A percentile compares a stretch with the other conserved stretches of the same genome.
phyloP scores from a whole-genome alignment of 2,329 filamentous ascomycete genomes.

The Alternaria postmessia region DNA sequence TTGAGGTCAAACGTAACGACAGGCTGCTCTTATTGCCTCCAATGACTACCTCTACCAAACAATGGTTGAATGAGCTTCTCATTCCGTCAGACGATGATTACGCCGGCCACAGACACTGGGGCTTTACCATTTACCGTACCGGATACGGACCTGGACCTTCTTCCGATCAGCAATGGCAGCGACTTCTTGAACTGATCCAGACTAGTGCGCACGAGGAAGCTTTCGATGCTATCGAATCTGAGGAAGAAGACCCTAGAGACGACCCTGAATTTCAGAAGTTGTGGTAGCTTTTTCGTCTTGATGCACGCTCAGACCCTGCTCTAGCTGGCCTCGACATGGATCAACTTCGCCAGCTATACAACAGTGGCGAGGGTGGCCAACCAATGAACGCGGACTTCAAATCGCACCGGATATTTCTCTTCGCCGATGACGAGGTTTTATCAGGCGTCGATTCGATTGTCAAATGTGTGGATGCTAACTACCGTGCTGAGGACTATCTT shows the following conservation, averaged over 20 bases:
- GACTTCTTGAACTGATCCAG: slow-evolving; percentile 19
- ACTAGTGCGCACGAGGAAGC: slow-evolving; percentile 3
- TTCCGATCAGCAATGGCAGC: slow-evolving; percentile 22
- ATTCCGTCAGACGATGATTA: no score
- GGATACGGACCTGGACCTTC: slow-evolving; percentile 9
- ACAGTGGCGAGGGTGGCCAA: slow-evolving; percentile 14
- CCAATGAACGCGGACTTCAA: slow-evolving; percentile 17
- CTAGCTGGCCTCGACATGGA: slow-evolving; percentile 19
- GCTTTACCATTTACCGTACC: slow-evolving; percentile 14
- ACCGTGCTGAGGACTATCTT: slow-evolving; percentile 10
- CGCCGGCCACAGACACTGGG: no score
- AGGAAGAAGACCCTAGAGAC: background rate
- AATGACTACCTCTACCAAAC: no score
- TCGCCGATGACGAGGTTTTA: slow-evolving; percentile 16
- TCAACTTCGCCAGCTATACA: slow-evolving; percentile 24
- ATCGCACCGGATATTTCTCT: slow-evolving; percentile 8
- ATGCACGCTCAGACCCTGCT: slow-evolving; percentile 21
- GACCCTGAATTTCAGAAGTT: slow-evolving; percentile 13
- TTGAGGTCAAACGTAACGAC: fast-evolving
- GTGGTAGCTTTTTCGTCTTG: slow-evolving; percentile 22
- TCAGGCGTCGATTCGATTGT: slow-evolving; percentile 7
- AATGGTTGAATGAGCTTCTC: no score
- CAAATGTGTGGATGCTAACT: slow-evolving; percentile 19
- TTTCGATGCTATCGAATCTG: background rate
- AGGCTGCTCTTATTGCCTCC: background rate